Evolutionary conservation across 1,284 basidiomycete genomes (phyloP).

Genomic region (Malassezia nana): DNA sequence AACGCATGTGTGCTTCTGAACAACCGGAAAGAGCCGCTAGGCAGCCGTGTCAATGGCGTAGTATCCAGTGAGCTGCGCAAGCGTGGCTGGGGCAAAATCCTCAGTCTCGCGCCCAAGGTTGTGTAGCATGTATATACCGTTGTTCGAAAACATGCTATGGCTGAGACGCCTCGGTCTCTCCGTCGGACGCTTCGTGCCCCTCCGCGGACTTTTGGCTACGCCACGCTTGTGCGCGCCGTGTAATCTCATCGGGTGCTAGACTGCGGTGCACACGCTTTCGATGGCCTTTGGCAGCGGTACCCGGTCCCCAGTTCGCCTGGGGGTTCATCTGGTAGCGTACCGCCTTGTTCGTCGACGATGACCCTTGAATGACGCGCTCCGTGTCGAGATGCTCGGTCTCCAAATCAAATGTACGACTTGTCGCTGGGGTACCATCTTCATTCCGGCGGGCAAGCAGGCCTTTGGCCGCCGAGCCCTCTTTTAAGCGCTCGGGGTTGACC

Average conservation of each 20-base stretch:
- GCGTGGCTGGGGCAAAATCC: slow-evolving; percentile 91
- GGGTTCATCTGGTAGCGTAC: slow-evolving; percentile 83
- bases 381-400: slow-evolving; percentile 21
- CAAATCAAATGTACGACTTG: slow-evolving; percentile 22
- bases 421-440: slow-evolving; percentile 25
- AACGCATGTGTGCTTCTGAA: slow-evolving; percentile 93
- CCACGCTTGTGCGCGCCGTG: slow-evolving; percentile 10
- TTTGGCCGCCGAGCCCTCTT: slow-evolving; percentile 57
- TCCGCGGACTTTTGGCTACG: background rate
- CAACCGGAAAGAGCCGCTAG: slow-evolving; percentile 92
- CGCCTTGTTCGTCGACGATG: background rate
- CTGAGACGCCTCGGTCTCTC: background rate
- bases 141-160: background rate
- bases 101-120: slow-evolving; percentile 83
- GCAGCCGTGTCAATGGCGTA: slow-evolving; percentile 84
- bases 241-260: slow-evolving; percentile 10
- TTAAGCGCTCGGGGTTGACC: slow-evolving; percentile 61
- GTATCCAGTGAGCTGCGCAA: slow-evolving; percentile 80
- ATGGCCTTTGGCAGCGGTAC: slow-evolving; percentile 42
- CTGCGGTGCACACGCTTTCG: slow-evolving; percentile 12
- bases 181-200: background rate
- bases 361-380: slow-evolving; percentile 9
- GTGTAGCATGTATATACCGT: slow-evolving; percentile 23
- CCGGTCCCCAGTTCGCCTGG: slow-evolving; percentile 79
- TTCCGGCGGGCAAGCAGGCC: slow-evolving; percentile 56